Conservation (phyloP, 306 rosid species). For the Benincasa hispida region DNA sequence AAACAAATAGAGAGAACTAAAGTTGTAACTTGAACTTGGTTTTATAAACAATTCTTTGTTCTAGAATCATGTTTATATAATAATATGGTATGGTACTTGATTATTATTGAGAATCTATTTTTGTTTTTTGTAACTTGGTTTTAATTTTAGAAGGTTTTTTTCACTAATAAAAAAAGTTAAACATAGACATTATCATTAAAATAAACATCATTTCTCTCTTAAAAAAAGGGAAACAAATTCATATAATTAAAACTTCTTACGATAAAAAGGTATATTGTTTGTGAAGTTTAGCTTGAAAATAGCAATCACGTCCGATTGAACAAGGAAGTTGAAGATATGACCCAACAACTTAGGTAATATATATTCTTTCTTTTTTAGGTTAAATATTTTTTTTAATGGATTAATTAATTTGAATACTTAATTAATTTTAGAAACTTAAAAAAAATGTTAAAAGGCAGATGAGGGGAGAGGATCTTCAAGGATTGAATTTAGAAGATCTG, state of each 20-base stretch:
- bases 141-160: too few relatives aligned
- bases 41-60: too few relatives aligned
- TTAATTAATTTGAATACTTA: too few relatives aligned
- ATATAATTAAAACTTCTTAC: neutral
- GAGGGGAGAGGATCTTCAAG: slow-evolving; percentile 27
- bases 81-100: too few relatives aligned
- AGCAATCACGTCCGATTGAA: slow-evolving; percentile 8
- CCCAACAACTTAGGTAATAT: slow-evolving; percentile 19
- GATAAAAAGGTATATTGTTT: neutral
- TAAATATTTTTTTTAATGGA: too few relatives aligned
- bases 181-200: neutral
- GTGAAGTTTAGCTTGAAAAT: slow-evolving; percentile 11
- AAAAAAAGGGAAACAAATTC: neutral
- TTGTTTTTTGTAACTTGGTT: too few relatives aligned
- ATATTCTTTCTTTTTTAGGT: neutral
- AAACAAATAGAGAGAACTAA: too few relatives aligned
- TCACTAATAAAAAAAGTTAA: too few relatives aligned
- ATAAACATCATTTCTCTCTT: neutral
- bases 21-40: too few relatives aligned
- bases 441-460: slow-evolving; percentile 14
- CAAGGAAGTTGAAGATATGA: slow-evolving; percentile 23
- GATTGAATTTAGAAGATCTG: slow-evolving; percentile 19
- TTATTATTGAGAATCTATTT: too few relatives aligned
- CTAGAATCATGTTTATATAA: too few relatives aligned
- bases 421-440: neutral